Evolutionary conservation across 257 asterid genomes (phyloP).

Genomic region (Jaltomata sinuosa): DNA sequence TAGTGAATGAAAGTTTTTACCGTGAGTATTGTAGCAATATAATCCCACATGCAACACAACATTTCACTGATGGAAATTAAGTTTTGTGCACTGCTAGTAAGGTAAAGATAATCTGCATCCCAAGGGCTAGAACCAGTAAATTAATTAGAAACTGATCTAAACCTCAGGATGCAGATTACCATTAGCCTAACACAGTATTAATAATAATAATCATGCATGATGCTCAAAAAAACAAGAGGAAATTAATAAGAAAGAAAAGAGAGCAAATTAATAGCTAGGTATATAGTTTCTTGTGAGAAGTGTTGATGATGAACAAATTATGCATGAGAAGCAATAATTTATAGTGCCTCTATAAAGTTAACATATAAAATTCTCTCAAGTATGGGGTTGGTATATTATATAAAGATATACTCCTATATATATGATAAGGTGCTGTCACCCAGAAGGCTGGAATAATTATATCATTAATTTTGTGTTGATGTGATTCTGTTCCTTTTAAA

Average conservation of each 20-base stretch:
- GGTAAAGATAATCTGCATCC: constrained; percentile 48
- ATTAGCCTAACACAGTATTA: constrained; percentile 25
- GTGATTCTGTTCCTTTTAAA: constrained; percentile 26
- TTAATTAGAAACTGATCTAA: constrained; percentile 12
- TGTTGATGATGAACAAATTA: constrained; percentile 10
- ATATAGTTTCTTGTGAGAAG: constrained; percentile 2
- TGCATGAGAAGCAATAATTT: constrained; percentile 28
- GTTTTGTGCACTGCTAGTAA: neutral
- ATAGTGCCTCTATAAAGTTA: constrained; percentile 15
- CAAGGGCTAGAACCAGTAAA: constrained; percentile 22
- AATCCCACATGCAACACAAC: neutral
- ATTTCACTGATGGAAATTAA: neutral
- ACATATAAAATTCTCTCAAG: neutral
- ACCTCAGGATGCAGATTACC: constrained; percentile 93
- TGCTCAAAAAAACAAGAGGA: neutral
- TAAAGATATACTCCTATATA: neutral
- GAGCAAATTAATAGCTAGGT: neutral
- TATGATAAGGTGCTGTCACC: constrained; percentile 27
- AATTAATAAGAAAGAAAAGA: neutral
- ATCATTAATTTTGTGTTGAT: constrained; percentile 5
- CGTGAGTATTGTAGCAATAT: neutral
- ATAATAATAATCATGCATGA: neutral
- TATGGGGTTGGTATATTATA: neutral
- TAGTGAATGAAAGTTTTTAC: neutral
- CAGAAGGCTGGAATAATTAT: constrained; percentile 13